Base-by-base conservation (phyloP, 2,329 filamentous ascomycete genomes). In the Cladobotryum mycophilum region DNA sequence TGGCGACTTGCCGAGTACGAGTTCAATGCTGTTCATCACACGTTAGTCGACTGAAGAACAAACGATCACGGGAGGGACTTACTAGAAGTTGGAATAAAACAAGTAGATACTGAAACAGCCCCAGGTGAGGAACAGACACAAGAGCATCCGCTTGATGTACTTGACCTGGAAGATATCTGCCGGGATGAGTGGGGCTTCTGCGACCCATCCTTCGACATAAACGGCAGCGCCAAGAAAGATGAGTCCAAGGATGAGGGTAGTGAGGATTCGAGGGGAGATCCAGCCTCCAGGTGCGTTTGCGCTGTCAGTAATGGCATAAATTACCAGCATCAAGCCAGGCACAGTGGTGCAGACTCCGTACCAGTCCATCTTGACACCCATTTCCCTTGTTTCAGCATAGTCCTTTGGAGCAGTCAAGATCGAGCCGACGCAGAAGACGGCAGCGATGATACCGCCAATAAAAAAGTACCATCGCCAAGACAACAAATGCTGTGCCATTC, bases 391-490 rank as follows among this genome's bases (percentile, higher is more conserved):
- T 60, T 67, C 41, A 50, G 58, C 48, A 54, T 62, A 64, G 53
- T 72, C 68, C 7, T 59, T 61, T 1, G 70, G 70, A 15, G 70
- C 62, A 5, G 65, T 64, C 42, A 71, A 47, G 18, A 69, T 55
- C 1, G 68, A 65, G 47, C 76, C 78, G 43, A 76, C 70, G 2
- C 73, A 76, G 7, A 78, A 62, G n/a, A 84, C n/a, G 0, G 75
- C 72, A 8, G 65, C 54, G 38, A 70, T 56, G 17, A 70, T 66
- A 49, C 61, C 58, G 1, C 83, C 83, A 47, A 87, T 76, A 69
- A 76, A 88, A 62, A 87, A 88, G 62, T 84, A 88, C 79, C 81
- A 86, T 4, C 76, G 64, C 82, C 83, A 88, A 0, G 64, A 68
- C 1, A 79, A 65, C 51, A 76, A 79, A 53, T 86, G 81, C 0